Base-by-base conservation (phyloP, 2,329 filamentous ascomycete species). In the Eutypa lata region DNA sequence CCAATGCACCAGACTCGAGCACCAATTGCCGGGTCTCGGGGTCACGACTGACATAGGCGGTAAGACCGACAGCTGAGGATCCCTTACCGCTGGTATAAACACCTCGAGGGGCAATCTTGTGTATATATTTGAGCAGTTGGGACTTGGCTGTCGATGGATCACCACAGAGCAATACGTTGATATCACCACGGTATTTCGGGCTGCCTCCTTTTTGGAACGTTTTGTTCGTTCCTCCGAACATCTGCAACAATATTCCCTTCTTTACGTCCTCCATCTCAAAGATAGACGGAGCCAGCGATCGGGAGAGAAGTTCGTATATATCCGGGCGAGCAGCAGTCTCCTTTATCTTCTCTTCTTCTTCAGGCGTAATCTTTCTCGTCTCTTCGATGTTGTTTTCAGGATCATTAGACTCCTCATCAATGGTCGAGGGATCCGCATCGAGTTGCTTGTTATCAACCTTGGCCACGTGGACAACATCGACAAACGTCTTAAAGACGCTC, bases 181-280 rank as follows among this genome's bases (percentile, higher is more conserved):
- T 97, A 71, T 99, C 94, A 57, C 94, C 94, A 76, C 94, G 85
- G 71, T 99, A 99, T 64, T 89, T 92, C 7, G 94, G 94, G 66
- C 90, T 96, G 53, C 92, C 94, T 52, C 94, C 94, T 72, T 97
- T 97, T 54, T 96, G 84, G 71, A 99, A 99, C 1, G 90, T 90
- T 75, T 99, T 99, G 78, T 99, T 99, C 33, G 94, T 96, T 52
- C 94, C 94, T 37, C 94, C 93, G 68, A 99, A 99, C 40, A 99
- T 83, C 67, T 99, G 94, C 3, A 99, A 84, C 11, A 99, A 78
- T 56, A 99, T 97, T 11, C 94, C 94, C 74, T 99, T 99, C 79
- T 99, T 99, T 47, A 97, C 91, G 65, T 99, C 94, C 61, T 99
- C 94, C 86, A 96, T 89, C 72, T 99, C 94, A 74, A 95, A 97